Conservation (phyloP, 345 rosid genomes). For the Camelina hispida region DNA sequence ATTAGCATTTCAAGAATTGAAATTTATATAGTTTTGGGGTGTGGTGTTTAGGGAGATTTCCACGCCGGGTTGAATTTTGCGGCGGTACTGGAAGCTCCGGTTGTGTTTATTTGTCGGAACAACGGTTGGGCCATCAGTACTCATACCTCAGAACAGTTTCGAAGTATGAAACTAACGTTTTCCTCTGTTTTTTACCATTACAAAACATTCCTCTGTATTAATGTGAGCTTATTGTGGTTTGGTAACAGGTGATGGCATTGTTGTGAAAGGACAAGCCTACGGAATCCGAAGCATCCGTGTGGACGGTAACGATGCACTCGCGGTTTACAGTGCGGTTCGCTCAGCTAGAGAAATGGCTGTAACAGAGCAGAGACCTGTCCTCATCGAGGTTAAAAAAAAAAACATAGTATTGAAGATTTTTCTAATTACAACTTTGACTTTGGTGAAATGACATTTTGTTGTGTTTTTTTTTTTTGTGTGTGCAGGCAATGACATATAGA, state of each 20-base stretch:
- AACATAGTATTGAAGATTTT: not conserved
- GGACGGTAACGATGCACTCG: slow-evolving; percentile 84
- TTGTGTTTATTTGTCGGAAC: slow-evolving; percentile 76
- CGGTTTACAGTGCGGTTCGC: slow-evolving; percentile 65
- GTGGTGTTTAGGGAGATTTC: slow-evolving; percentile 68
- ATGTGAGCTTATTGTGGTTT: not conserved
- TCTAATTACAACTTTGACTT: not conserved
- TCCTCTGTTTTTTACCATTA: slow-evolving; percentile 18
- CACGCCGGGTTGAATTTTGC: slow-evolving; percentile 91
- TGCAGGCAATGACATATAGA: slow-evolving; percentile 71
- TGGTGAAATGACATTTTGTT: slow-evolving; percentile 13
- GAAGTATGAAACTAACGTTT: slow-evolving; percentile 50
- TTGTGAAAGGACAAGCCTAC: slow-evolving; percentile 74
- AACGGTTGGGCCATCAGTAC: slow-evolving; percentile 96
- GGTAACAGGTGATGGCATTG: slow-evolving; percentile 74
- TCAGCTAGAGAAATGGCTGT: slow-evolving; percentile 72
- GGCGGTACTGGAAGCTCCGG: slow-evolving; percentile 79
- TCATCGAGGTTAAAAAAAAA: slow-evolving; percentile 65
- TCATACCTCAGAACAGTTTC: slow-evolving; percentile 67
- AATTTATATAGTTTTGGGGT: not conserved
- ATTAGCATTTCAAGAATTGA: slow-evolving; percentile 8
- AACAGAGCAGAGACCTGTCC: slow-evolving; percentile 61
- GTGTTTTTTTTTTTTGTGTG: not conserved
- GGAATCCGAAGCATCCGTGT: slow-evolving; percentile 84
- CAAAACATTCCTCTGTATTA: not conserved